Evolutionary conservation across 225 moss, liverwort and hornwort species (phyloP).

Genomic region (Antitrichia curtipendula): DNA sequence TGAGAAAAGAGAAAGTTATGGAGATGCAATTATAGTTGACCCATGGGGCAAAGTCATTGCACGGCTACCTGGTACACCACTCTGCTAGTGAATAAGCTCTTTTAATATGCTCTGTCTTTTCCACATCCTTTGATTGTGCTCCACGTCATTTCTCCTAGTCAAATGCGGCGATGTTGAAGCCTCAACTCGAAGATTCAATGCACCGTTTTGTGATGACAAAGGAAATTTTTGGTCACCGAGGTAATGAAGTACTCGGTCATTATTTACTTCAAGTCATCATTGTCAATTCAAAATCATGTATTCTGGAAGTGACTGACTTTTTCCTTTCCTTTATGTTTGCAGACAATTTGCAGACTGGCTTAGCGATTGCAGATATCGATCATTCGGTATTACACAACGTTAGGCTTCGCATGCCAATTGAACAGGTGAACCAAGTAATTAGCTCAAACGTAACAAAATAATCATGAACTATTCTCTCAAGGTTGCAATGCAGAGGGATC

Average conservation of each 20-base stretch:
- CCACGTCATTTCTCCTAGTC: not conserved
- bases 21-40: conserved; percentile 82
- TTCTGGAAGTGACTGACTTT: not conserved
- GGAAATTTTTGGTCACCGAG: not conserved
- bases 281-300: not conserved
- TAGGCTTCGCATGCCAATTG: conserved; percentile 71
- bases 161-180: not conserved
- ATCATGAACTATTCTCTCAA: not conserved
- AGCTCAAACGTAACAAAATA: not conserved
- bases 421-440: conserved; percentile 19
- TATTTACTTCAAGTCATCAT: not conserved
- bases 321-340: conserved; percentile 1
- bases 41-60: conserved; percentile 93
- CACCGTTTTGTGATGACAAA: not conserved
- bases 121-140: not conserved
- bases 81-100: not conserved
- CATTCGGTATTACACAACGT: conserved; percentile 34
- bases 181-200: not conserved
- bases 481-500: not conserved
- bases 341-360: conserved; percentile 72
- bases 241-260: not conserved
- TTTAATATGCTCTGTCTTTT: not conserved
- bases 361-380: conserved; percentile 87
- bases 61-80: conserved; percentile 53
- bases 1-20: conserved; percentile 85